These are phyloP conservation scores for Starmera amethionina DNA, from an alignment of 805 yeast species.

Conservation along the genomic window DNA sequence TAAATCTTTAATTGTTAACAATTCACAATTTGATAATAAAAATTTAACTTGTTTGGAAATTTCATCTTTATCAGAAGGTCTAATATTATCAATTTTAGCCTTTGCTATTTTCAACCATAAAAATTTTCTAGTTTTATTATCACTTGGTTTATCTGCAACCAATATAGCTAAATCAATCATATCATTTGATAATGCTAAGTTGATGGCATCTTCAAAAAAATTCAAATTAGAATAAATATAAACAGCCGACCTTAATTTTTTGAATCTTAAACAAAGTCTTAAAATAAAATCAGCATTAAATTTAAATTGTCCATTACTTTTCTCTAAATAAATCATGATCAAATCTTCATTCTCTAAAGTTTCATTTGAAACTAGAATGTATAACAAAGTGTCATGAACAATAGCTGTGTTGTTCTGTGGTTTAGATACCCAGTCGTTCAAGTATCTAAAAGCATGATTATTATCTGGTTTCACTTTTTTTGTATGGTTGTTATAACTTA, in stretches of 20 bases:
- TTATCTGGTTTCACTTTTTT: conserved; percentile 29
- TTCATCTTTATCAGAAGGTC: conserved; percentile 19
- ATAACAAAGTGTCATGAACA: conserved; percentile 62
- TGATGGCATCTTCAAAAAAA: conserved; percentile 73
- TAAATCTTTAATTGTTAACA: conserved; percentile 66
- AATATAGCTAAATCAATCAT: conserved; percentile 48
- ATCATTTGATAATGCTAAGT: conserved; percentile 55
- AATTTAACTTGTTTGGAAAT: conserved; percentile 22
- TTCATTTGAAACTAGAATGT: conserved; percentile 43
- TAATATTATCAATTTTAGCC: conserved; percentile 17
- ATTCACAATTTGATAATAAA: conserved; percentile 33
- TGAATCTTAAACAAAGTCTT: conserved; percentile 55
- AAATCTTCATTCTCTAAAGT: conserved; percentile 31
- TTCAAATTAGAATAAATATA: conserved; percentile 59
- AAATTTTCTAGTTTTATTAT: conserved; percentile 46
- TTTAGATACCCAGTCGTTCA: conserved; percentile 43
- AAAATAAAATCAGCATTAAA: conserved; percentile 71
- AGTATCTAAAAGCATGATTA: conserved; percentile 59
- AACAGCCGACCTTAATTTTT: conserved; percentile 57
- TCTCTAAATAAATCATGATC: conserved; percentile 41
- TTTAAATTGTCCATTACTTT: conserved; percentile 24
- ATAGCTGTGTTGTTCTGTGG: conserved; percentile 32
- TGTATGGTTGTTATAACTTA: conserved; percentile 51
- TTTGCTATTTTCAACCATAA: conserved; percentile 60
- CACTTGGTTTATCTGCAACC: conserved; percentile 47